A percentile compares a stretch with the other conserved stretches of the same genome.
phyloP scores from a whole-genome alignment of 108 stramenopile genomes.

The Heterococcus sp. region DNA sequence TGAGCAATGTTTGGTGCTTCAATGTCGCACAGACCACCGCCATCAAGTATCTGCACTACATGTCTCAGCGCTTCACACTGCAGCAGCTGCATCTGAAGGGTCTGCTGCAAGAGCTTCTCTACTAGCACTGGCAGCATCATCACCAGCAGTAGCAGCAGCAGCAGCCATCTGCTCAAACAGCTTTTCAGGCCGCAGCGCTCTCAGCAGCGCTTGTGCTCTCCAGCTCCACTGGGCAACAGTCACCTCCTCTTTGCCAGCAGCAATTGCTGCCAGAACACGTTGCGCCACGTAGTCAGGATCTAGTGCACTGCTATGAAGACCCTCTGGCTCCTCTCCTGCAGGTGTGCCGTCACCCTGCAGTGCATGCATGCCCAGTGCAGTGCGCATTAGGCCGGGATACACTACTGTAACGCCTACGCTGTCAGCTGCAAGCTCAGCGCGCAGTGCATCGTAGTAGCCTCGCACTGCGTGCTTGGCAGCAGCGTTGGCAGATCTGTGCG shows the following conservation, averaged over 20 bases:
- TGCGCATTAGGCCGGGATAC: slow-evolving; percentile 41
- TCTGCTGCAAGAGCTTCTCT: not conserved
- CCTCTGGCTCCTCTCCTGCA: too few relatives aligned
- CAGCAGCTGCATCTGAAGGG: not conserved
- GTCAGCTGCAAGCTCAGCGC: slow-evolving; percentile 16
- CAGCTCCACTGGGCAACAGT: not conserved
- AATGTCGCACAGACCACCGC: too few relatives aligned
- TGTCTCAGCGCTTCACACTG: not conserved
- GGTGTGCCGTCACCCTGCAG: slow-evolving; percentile 31
- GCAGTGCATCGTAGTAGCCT: slow-evolving; percentile 43
- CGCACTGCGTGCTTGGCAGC: slow-evolving; percentile 50
- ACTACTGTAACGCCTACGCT: slow-evolving; percentile 13
- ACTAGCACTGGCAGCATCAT: not conserved
- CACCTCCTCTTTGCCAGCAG: not conserved
- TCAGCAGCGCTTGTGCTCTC: not conserved
- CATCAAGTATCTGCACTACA: too few relatives aligned
- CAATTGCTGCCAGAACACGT: not conserved
- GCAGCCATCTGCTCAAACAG: not conserved
- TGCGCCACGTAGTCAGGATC: too few relatives aligned
- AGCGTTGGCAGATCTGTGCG: slow-evolving; percentile 29
- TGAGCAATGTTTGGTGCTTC: not conserved
- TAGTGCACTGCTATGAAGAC: too few relatives aligned
- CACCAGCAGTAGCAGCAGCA: not conserved
- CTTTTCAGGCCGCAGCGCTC: not conserved
- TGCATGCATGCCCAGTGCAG: slow-evolving; percentile 41